Conservation (phyloP, 2,329 filamentous ascomycete species). For the Aspergillus arachidicola region DNA sequence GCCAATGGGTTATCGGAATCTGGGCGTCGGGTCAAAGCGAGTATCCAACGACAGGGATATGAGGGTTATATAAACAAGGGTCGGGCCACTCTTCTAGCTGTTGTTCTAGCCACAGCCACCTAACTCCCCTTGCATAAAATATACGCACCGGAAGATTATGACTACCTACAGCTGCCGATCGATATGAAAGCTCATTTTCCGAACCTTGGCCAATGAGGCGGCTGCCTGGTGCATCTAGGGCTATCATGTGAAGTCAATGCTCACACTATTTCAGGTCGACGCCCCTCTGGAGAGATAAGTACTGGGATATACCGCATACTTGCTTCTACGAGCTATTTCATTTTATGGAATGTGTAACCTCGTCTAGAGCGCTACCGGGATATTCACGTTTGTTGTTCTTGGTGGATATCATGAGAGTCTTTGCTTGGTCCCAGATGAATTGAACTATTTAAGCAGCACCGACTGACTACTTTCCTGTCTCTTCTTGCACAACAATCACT, state of each 20-base stretch:
- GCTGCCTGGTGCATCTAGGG: not conserved
- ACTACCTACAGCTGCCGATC: not conserved
- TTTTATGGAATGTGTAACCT: not conserved
- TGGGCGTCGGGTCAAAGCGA: not conserved
- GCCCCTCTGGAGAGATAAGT: not conserved
- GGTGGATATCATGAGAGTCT: not conserved
- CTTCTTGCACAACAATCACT: not conserved
- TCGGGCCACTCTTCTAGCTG: not conserved
- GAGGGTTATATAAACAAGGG: not conserved
- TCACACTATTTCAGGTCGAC: not conserved
- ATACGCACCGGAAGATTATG: not conserved
- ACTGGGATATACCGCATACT: not conserved
- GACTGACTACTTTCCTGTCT: not conserved
- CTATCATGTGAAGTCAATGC: not conserved
- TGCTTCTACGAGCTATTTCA: no score
- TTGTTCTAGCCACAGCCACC: not conserved
- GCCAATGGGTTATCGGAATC: not conserved
- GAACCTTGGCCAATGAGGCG: not conserved
- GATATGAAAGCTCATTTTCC: not conserved
- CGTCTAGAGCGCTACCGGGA: not conserved
- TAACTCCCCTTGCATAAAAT: not conserved
- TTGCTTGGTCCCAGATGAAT: not conserved
- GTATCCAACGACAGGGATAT: not conserved
- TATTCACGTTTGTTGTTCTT: not conserved
- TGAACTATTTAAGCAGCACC: constrained; percentile 6